Conservation (phyloP, 2,329 filamentous ascomycete genomes). For the Colletotrichum theobromicola region DNA sequence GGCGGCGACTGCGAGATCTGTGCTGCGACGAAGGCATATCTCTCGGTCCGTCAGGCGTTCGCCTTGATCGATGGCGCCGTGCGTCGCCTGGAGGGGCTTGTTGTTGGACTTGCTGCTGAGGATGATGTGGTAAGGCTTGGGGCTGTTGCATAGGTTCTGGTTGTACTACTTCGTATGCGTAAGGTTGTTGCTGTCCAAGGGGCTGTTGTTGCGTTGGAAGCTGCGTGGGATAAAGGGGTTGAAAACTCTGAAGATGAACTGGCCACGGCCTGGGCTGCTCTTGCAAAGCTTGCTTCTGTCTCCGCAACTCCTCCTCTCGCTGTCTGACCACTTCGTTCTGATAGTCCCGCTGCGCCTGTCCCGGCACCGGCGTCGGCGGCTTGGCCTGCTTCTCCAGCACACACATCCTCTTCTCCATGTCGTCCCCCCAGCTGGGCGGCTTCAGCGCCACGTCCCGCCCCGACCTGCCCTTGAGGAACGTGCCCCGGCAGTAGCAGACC, state of each 20-base stretch:
- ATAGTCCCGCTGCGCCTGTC: neutral
- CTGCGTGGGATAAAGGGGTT: neutral
- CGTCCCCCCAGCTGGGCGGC: neutral
- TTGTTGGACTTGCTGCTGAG: neutral
- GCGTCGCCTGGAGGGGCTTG: neutral
- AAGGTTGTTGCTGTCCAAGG: neutral
- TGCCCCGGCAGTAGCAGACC: slow-evolving; percentile 5
- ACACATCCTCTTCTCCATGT: neutral
- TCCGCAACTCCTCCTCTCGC: neutral
- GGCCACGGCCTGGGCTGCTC: neutral
- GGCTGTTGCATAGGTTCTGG: neutral
- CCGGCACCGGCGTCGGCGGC: neutral
- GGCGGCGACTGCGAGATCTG: neutral
- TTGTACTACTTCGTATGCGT: neutral
- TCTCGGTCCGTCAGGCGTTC: neutral
- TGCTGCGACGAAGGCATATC: neutral
- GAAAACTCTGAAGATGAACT: neutral
- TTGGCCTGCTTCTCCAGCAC: neutral
- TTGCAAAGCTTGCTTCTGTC: neutral
- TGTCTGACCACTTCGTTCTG: neutral
- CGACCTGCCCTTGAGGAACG: neutral
- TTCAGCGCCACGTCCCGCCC: neutral
- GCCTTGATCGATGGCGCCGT: neutral
- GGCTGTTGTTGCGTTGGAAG: neutral
- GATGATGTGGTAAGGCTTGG: neutral